These are phyloP conservation scores for Suaeda aralocaspica DNA, from an alignment of 148 eudicot genomes.

Conservation along the genomic window DNA sequence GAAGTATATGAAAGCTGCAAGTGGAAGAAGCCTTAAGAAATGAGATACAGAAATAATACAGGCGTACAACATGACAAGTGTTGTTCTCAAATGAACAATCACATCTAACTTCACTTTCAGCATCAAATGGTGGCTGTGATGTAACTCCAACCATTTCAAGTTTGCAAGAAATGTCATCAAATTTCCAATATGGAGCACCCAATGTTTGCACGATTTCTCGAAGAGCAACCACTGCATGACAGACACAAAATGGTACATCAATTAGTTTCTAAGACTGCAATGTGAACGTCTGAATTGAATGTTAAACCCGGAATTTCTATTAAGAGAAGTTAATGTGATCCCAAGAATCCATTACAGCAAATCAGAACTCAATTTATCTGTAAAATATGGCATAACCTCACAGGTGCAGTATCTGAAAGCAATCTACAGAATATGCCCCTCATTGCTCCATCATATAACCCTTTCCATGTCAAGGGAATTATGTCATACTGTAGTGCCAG, in stretches of 20 bases:
- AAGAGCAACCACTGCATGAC: conserved; percentile 44
- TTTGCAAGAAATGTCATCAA: conserved; percentile 42
- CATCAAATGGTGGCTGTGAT: conserved; percentile 26
- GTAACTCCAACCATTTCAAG: conserved; percentile 39
- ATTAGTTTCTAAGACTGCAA: background rate
- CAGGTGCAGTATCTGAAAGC: no score
- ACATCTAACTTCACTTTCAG: conserved; percentile 39
- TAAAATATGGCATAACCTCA: no score
- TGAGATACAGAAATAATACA: conserved; percentile 38
- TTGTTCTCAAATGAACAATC: conserved; percentile 43
- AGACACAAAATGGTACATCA: background rate
- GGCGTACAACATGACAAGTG: conserved; percentile 57
- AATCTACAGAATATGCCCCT: no score
- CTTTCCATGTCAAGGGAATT: no score
- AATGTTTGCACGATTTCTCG: conserved; percentile 40
- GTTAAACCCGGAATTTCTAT: background rate
- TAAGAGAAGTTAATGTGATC: background rate
- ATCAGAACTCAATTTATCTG: background rate
- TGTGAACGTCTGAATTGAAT: background rate
- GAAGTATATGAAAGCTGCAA: background rate
- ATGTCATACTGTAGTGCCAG: no score
- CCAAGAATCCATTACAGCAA: background rate
- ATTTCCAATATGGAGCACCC: conserved; percentile 59
- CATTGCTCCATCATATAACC: no score
- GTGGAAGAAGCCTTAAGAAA: background rate